Evolutionary conservation across 495 filamentous ascomycete genomes (phyloP), one percentile per base, ranked within the genome.

Genomic region (Talaromyces nanjingensis): DNA sequence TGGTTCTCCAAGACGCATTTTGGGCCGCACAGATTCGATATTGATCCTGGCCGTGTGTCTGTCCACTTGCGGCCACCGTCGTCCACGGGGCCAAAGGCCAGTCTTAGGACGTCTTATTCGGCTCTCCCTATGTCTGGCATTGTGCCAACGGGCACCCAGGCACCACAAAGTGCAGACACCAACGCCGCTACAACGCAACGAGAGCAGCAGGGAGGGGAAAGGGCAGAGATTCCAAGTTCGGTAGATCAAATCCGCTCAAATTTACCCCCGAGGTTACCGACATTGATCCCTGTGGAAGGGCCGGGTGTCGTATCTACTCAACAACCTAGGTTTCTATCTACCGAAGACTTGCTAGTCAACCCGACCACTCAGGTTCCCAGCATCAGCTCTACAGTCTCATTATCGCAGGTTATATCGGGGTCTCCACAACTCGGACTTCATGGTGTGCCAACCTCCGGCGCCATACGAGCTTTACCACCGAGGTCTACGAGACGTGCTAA

Each of bases 81-180:
- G 24, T 56, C 53, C 81, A 85, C 87, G 85, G 83, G 84, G 83
- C 74, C 86, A 82, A 79, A 82, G 81, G 81, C 78, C 75, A 85
- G 81, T 79, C 84, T 83, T 68, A 80, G 83, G 84, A 86, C 86
- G 75, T 84, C 74, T 65, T 66, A 89, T 75, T 84, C 85, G 78
- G 88, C 87, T 82, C 88, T 87, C 84, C 87, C 88, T 84, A 93
- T 93, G 90, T 91, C 90, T 84, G 86, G 87, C 74, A 88, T 87
- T 79, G 86, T 87, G 42, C 60, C 60, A 37, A 54, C 82, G 68
- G 71, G 78, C 64, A 71, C 80, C 67, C 86, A 87, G 77, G 81
- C 80, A 73, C 87, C 80, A 73, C 87, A 88, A 78, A 76, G 80
- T 74, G 85, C 76, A 67, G 75, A 71, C 66, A 72, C 73, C 77